Conservation (phyloP, 108 stramenopile genomes). For the Cyclotella atomus region DNA sequence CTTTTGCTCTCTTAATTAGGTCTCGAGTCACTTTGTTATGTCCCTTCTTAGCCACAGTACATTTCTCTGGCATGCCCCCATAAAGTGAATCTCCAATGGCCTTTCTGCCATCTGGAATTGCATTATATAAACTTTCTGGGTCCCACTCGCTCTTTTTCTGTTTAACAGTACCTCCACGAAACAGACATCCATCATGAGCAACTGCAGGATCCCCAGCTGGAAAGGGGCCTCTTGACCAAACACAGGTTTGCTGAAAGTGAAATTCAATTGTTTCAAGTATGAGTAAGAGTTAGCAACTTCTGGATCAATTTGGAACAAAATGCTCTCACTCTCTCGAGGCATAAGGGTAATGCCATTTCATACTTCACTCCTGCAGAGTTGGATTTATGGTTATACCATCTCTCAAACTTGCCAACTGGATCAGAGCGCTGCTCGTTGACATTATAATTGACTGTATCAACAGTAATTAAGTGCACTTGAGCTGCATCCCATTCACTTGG, state of each 20-base stretch:
- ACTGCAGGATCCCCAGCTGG: background rate
- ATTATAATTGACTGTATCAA: background rate
- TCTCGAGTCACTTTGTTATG: background rate
- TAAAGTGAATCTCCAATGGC: slow-evolving; percentile 15
- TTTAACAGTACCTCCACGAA: background rate
- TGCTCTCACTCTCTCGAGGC: background rate
- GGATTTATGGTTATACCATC: slow-evolving; percentile 1
- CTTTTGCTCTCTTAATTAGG: slow-evolving; percentile 2
- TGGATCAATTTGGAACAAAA: background rate
- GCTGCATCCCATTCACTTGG: background rate
- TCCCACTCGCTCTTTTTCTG: slow-evolving; percentile 6
- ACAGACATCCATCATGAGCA: slow-evolving; percentile 13
- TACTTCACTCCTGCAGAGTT: slow-evolving; percentile 1
- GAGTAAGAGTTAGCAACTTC: background rate
- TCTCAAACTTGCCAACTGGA: background rate
- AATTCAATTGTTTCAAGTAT: background rate
- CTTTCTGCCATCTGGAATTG: background rate
- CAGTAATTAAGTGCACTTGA: background rate
- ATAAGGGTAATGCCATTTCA: slow-evolving; percentile 1
- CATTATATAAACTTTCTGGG: background rate
- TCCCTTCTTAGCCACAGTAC: background rate
- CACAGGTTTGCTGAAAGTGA: slow-evolving; percentile 7
- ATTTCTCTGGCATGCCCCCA: slow-evolving; percentile 10
- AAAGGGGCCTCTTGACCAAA: background rate
- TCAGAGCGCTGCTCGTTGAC: background rate